phyloP scores from a whole-genome alignment of 164 flowering plant genomes.

The Pachysandra terminalis region DNA sequence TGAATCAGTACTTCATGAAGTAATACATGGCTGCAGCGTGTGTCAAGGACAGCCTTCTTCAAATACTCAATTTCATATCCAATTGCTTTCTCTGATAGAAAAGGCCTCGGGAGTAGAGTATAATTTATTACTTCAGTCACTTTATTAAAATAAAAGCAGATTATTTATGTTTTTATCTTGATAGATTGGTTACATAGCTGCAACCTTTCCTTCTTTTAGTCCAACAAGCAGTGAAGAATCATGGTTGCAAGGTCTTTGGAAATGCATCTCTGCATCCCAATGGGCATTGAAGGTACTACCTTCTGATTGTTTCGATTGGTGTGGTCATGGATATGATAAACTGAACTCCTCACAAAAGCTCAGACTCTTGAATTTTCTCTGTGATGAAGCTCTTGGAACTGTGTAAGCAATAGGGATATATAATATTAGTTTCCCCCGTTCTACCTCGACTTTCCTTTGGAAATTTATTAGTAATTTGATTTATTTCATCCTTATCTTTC shows the following conservation, averaged over 20 bases:
- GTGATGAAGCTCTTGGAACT: constrained; percentile 78
- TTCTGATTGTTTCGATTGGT: constrained; percentile 28
- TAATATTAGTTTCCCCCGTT: background rate
- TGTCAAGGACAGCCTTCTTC: constrained; percentile 40
- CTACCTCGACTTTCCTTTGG: background rate
- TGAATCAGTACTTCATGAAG: constrained; percentile 57
- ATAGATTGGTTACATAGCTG: background rate
- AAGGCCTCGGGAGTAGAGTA: constrained; percentile 54
- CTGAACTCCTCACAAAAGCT: constrained; percentile 59
- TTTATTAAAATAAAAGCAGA: background rate
- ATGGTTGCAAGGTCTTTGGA: constrained; percentile 58
- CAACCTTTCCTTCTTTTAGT: constrained; percentile 14
- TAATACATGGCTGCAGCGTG: constrained; percentile 37
- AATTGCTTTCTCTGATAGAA: constrained; percentile 43
- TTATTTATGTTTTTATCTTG: too few species aligned
- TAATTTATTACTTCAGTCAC: background rate
- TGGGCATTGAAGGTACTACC: constrained; percentile 31
- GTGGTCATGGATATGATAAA: constrained; percentile 38
- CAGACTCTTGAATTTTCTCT: constrained; percentile 59
- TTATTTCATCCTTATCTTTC: background rate
- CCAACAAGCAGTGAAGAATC: constrained; percentile 29
- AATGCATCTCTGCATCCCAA: constrained; percentile 47
- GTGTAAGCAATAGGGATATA: constrained; percentile 43
- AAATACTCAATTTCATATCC: constrained; percentile 44
- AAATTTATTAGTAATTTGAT: background rate